phyloP scores from a whole-genome alignment of 2,329 filamentous ascomycete genomes.

The Aspergillus eucalypticola region DNA sequence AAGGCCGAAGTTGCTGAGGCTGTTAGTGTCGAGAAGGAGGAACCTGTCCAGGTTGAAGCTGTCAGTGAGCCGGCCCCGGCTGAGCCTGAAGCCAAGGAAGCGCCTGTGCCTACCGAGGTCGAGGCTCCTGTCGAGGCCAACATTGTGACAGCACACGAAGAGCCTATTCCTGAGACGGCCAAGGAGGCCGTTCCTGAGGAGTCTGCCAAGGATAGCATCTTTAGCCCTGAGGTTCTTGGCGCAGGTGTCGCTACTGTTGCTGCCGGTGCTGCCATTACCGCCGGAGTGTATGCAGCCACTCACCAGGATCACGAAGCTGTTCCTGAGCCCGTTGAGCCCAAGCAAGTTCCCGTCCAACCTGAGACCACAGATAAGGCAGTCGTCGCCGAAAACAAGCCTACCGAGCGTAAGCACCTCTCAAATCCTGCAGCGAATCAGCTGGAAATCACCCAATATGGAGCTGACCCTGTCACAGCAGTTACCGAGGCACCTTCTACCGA shows the following conservation, averaged over 20 bases:
- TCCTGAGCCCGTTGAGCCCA: slow-evolving; percentile 14
- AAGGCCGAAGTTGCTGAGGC: slow-evolving; percentile 11
- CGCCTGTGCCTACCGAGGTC: not conserved
- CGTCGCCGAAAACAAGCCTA: slow-evolving; percentile 19
- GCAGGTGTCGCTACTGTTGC: slow-evolving; percentile 29
- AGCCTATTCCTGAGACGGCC: slow-evolving; percentile 7
- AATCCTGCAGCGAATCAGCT: slow-evolving; percentile 20
- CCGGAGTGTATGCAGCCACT: slow-evolving; percentile 23
- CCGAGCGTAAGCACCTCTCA: slow-evolving; percentile 26
- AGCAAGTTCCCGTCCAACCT: slow-evolving; percentile 15
- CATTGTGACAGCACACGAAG: slow-evolving; percentile 1
- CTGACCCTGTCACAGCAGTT: slow-evolving; percentile 34
- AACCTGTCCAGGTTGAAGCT: slow-evolving; percentile 1
- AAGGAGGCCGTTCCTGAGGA: slow-evolving; percentile 14
- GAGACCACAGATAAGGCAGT: slow-evolving; percentile 17
- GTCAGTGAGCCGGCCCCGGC: not conserved
- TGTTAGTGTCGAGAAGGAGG: slow-evolving; percentile 3
- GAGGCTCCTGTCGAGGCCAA: not conserved
- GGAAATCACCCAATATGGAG: slow-evolving; percentile 33
- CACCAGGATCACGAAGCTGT: slow-evolving; percentile 22
- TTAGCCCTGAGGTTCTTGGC: slow-evolving; percentile 28
- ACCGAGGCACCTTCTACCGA: slow-evolving; percentile 24
- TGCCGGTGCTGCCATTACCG: slow-evolving; percentile 27
- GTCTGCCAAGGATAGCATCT: slow-evolving; percentile 19
- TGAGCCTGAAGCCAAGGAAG: not conserved